Conservation (phyloP, 2,329 filamentous ascomycete species). For the Talaromyces atroroseus region DNA sequence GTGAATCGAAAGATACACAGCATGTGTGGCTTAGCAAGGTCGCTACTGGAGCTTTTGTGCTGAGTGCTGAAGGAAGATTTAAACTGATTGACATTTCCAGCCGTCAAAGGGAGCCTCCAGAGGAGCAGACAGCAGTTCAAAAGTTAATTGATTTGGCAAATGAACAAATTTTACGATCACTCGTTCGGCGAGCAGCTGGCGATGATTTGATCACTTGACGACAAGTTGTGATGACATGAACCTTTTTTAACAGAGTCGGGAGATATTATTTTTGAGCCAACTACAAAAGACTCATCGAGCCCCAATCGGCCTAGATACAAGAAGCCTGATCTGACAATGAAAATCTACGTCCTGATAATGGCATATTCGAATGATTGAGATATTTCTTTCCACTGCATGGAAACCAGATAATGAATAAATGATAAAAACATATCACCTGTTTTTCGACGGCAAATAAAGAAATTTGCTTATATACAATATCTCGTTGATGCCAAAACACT, state of each 20-base stretch:
- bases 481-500: background rate
- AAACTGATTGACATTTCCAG: conserved; percentile 28
- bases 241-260: too few species aligned
- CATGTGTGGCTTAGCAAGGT: conserved; percentile 33
- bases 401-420: too few species aligned
- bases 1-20: conserved; percentile 14
- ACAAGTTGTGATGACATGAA: background rate
- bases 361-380: background rate
- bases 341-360: background rate
- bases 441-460: background rate
- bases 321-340: background rate
- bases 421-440: background rate
- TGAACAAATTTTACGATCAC: conserved; percentile 26
- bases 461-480: background rate
- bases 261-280: too few species aligned
- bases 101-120: background rate
- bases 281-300: too few species aligned
- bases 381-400: too few species aligned
- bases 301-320: too few species aligned
- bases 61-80: conserved; percentile 34
- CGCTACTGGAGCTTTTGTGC: conserved; percentile 35
- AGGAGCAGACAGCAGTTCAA: conserved; percentile 4
- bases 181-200: conserved; percentile 25
- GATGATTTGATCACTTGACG: conserved; percentile 14
- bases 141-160: conserved; percentile 24